These are phyloP conservation scores for Cerioporus squamosus DNA, from an alignment of 1,284 basidiomycete species.

Conservation along the genomic window DNA sequence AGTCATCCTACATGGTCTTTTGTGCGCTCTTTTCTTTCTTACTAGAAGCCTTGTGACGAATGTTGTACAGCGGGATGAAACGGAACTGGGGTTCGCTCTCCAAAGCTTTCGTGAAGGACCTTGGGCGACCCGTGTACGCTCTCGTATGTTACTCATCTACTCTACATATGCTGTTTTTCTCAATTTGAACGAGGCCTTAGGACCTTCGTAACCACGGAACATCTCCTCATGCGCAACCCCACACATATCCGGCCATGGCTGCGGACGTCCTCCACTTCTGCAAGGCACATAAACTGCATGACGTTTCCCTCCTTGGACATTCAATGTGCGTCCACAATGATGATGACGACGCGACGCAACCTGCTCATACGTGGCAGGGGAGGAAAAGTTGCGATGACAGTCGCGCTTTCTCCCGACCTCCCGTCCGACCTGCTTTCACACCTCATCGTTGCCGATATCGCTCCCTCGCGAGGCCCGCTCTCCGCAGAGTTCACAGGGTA, in stretches of 20 bases:
- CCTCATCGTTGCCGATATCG: constrained; percentile 84
- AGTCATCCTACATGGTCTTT: constrained; percentile 70
- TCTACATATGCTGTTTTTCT: neutral
- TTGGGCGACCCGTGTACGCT: constrained; percentile 70
- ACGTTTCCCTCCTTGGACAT: constrained; percentile 81
- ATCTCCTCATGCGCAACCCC: constrained; percentile 72
- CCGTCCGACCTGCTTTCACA: constrained; percentile 54
- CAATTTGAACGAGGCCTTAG: constrained; percentile 38
- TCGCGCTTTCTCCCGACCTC: constrained; percentile 65
- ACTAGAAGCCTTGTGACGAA: neutral
- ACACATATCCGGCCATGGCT: constrained; percentile 78
- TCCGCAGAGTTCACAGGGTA: constrained; percentile 73
- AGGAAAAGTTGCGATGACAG: constrained; percentile 84
- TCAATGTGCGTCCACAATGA: constrained; percentile 62
- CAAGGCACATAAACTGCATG: constrained; percentile 49
- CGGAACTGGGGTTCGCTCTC: constrained; percentile 80
- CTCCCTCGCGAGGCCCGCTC: constrained; percentile 66
- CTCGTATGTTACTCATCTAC: constrained; percentile 60
- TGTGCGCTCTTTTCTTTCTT: constrained; percentile 45
- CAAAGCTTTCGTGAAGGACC: constrained; percentile 61
- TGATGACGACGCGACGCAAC: neutral
- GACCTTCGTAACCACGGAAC: constrained; percentile 86
- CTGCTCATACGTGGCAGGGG: constrained; percentile 58
- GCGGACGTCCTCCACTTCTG: constrained; percentile 70
- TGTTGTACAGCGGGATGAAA: constrained; percentile 66